Conservation (phyloP, 345 rosid genomes). For the Camelina neglecta region DNA sequence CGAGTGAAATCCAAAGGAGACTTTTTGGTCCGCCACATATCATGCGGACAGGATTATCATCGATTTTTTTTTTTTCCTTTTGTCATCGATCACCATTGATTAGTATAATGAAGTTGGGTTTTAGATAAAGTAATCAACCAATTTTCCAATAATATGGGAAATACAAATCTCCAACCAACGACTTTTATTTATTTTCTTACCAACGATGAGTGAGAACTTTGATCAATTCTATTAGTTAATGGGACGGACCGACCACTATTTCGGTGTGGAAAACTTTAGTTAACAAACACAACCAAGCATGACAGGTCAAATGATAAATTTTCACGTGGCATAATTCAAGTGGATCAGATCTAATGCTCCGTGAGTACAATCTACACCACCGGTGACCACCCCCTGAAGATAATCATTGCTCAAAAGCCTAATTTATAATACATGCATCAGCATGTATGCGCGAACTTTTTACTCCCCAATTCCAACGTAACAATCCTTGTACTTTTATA, state of each 20-base stretch:
- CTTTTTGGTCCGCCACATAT: not conserved
- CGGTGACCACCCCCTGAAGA: too few species aligned
- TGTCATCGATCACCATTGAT: not conserved
- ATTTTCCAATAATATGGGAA: not conserved
- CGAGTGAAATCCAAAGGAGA: conserved; percentile 1
- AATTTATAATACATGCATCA: too few species aligned
- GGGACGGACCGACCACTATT: conserved; percentile 4
- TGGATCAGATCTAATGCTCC: too few species aligned
- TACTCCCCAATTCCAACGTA: too few species aligned
- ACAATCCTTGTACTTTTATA: too few species aligned
- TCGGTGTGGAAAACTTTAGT: not conserved
- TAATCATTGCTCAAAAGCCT: too few species aligned
- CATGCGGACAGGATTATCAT: not conserved
- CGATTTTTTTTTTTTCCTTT: too few species aligned
- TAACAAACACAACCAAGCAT: too few species aligned
- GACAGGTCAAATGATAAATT: too few species aligned
- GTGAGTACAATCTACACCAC: too few species aligned
- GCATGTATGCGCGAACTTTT: too few species aligned
- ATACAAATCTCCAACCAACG: not conserved
- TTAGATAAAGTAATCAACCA: not conserved
- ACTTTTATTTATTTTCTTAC: not conserved
- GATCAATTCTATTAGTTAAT: conserved; percentile 3
- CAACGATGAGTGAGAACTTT: not conserved
- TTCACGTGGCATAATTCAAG: too few species aligned
- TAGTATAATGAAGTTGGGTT: not conserved